Evolutionary conservation across 2,329 filamentous ascomycete genomes (phyloP), one percentile per base, ranked within the genome.

Genomic region (Penicillium polonicum): DNA sequence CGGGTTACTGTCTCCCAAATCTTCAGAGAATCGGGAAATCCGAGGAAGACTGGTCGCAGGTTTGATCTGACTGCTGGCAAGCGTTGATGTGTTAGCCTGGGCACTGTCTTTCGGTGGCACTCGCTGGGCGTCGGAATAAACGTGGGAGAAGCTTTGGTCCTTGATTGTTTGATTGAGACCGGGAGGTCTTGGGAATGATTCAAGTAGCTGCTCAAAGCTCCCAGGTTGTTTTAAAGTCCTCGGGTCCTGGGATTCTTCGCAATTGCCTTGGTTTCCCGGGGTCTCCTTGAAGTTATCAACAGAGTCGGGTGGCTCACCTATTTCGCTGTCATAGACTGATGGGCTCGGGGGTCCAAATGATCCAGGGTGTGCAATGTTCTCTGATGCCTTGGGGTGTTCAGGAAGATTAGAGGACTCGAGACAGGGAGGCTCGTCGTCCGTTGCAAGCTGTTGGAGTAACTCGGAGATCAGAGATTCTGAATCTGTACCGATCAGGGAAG

Each of bases 291-390:
- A 35, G 8, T 10, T 13, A 35, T 10, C 12, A 33, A 23, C 10
- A 33, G 27, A 39, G 8, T 42, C 27, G 29, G 23, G 19, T 8
- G 19, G 41, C 48, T 57, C 54, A 57, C 54, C 48, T 57, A 3
- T 25, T 44, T 52, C 48, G 25, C 54, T 52, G 8, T 39, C 41
- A 38, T 57, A 57, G 15, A 46, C 17, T 21, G 54, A 57, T 9
- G 48, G 31, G 13, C 33, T 19, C 15, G 48, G 10, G 10, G 23
- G 33, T 25, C 25, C 41, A 27, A 29, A 17, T 1, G 29, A 29
- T 29, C 13, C 23, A 7, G 52, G 45, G 27, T 9, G 12, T 31
- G 19, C 10, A 38, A 35, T 7, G 19, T 49, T 49, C 4, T 41
- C 35, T 2, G 27, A 41, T 41, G n/a, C 7, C n/a, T 33, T 27